Conservation (phyloP, 2,329 filamentous ascomycete genomes). For the Lasiodiplodia citricola region DNA sequence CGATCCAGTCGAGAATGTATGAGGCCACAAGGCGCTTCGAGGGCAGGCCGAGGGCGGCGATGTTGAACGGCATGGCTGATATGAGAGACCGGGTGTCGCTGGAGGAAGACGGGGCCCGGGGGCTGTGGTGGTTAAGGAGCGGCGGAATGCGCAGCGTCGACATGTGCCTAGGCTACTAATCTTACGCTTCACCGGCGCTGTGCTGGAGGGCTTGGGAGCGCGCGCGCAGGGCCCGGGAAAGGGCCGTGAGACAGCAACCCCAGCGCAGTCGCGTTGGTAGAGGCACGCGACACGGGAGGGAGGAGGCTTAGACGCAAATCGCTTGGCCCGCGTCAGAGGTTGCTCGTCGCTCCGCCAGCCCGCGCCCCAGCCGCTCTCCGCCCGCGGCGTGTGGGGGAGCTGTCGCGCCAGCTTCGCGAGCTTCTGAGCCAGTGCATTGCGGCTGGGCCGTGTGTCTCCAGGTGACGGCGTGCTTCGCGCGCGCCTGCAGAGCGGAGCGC, state of each 20-base stretch:
- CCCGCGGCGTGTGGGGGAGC: neutral
- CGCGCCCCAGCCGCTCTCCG: slow-evolving; percentile 4
- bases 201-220: slow-evolving; percentile 1
- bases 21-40: slow-evolving; percentile 64
- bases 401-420: neutral
- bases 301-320: neutral
- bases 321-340: slow-evolving; percentile 8
- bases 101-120: neutral
- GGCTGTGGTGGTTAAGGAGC: neutral
- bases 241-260: slow-evolving; percentile 4
- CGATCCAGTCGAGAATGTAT: slow-evolving; percentile 76
- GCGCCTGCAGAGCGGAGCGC: neutral
- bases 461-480: neutral
- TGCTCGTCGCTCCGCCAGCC: neutral
- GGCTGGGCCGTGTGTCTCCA: neutral
- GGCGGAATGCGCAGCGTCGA: slow-evolving; percentile 1
- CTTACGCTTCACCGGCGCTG: neutral
- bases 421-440: neutral
- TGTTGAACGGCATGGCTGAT: neutral
- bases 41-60: slow-evolving; percentile 33
- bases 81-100: neutral
- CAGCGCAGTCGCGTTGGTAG: neutral
- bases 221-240: neutral
- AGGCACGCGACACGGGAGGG: neutral
- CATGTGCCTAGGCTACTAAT: slow-evolving; percentile 21